These are phyloP conservation scores for Cetradonia linearis DNA, from an alignment of 495 filamentous ascomycete species.

Conservation along the genomic window DNA sequence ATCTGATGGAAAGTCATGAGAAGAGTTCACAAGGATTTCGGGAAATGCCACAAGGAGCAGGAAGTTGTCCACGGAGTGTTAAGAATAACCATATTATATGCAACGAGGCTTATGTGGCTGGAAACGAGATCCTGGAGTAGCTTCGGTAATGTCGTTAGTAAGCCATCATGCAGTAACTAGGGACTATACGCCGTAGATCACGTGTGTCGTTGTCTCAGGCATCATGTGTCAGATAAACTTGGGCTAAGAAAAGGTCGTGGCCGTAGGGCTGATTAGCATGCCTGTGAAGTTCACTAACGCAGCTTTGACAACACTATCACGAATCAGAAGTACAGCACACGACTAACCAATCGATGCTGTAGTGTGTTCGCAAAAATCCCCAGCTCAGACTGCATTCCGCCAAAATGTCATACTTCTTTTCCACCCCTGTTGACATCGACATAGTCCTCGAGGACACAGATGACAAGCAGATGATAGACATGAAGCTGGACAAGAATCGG, in stretches of 20 bases:
- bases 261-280: conserved; percentile 7
- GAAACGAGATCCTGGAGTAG: neutral
- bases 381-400: conserved; percentile 8
- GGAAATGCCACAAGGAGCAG: neutral
- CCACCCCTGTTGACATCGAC: conserved; percentile 96
- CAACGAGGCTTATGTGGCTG: conserved; percentile 1
- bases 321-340: neutral
- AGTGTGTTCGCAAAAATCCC: neutral
- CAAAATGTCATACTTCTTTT: conserved; percentile 95
- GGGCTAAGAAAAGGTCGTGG: neutral
- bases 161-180: neutral
- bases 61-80: neutral
- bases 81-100: neutral
- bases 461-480: conserved; percentile 87
- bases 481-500: conserved; percentile 95
- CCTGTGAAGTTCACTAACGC: neutral
- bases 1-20: neutral
- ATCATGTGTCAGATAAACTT: neutral
- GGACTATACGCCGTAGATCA: neutral
- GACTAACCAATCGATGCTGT: neutral
- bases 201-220: neutral
- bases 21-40: neutral
- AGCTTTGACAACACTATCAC: neutral
- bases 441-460: conserved; percentile 92
- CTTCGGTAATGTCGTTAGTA: neutral